Percentiles rank a stretch among this genome's conserved stretches.
These are phyloP conservation scores for Paxillus rubicundulus DNA, from an alignment of 768 basidiomycete genomes.

Conservation along the genomic window DNA sequence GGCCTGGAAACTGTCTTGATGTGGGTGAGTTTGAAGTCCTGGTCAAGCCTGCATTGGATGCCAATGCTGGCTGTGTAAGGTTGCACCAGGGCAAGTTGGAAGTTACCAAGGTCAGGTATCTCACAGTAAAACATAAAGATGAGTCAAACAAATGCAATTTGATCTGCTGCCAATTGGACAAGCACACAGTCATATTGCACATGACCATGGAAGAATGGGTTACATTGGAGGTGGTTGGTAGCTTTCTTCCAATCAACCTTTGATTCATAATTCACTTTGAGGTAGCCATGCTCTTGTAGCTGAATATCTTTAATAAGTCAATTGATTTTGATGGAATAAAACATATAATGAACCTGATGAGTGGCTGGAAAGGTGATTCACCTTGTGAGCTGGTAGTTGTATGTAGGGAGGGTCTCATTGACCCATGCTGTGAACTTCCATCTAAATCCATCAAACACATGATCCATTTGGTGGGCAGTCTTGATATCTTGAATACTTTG, in stretches of 20 bases:
- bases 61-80: slow-evolving; percentile 13
- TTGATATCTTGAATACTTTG: slow-evolving; percentile 6
- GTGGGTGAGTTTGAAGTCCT: slow-evolving; percentile 18
- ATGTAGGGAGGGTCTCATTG: neutral
- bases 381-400: neutral
- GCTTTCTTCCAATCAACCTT: slow-evolving; percentile 26
- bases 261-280: slow-evolving; percentile 30
- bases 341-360: neutral
- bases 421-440: neutral
- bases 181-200: slow-evolving; percentile 30
- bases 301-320: neutral
- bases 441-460: neutral
- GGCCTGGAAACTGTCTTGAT: slow-evolving; percentile 10
- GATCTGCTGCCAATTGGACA: slow-evolving; percentile 1
- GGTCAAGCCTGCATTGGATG: slow-evolving; percentile 14
- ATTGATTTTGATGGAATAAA: too few relatives aligned
- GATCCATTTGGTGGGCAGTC: neutral
- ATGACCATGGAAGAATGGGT: slow-evolving; percentile 25
- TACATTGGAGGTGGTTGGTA: slow-evolving; percentile 30
- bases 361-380: neutral
- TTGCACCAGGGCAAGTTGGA: slow-evolving; percentile 21
- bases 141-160: slow-evolving; percentile 14
- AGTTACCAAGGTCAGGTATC: slow-evolving; percentile 5
- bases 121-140: slow-evolving; percentile 20
- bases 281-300: slow-evolving; percentile 22